Base-by-base conservation (phyloP, 176 grass and related monocot species). In the Avena insularis region DNA sequence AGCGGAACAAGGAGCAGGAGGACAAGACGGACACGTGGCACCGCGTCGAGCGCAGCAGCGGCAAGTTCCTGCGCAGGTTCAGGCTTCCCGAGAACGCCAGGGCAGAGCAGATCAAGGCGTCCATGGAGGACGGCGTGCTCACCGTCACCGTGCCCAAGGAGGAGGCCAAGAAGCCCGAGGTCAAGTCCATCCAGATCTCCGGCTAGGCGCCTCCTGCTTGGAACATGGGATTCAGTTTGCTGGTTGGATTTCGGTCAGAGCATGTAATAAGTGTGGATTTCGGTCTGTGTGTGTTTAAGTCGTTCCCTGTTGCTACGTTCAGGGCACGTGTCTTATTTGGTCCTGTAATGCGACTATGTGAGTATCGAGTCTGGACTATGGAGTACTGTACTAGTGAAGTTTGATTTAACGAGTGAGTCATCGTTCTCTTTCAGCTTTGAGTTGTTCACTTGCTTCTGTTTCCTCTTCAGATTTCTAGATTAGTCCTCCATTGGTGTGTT, bases 81-180 rank as follows among this genome's bases (percentile, higher is more conserved):
- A 38, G 88, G 31, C 77, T 93, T 0, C 88, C 91, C 10, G 91
- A 93, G 20, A 88, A 90, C 72, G 85, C 88, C 78, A 90, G 69
- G 88, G 23, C 79, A 7, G 85, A 88, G 55, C 85, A 90, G 85
- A 59, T 93, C 57, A 88, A 33, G 64, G 91, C 88, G 40, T 19
- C 88, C 82, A 90, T 93, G 91, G 88, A 93, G 85, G 75, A 93
- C 72, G 88, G 88, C 47, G 85, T 93, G 88, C 91, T 93, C 20
- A 93, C 91, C 15, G 82, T 93, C 82, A 93, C 85, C 2, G 85
- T 93, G 48, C 91, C 91, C 57, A 93, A 90, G 85, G 82, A 78
- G 72, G 88, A 88, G 55, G 85, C n/a, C 71, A 86, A 83, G 78
- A 79, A 90, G 78, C 8, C 85, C 11, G 85, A 90, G 0, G 78